Percentiles rank a stretch among this genome's conserved stretches.
These are phyloP conservation scores for Delphinella strobiligena DNA, from an alignment of 2,329 filamentous ascomycete species.

Conservation along the genomic window DNA sequence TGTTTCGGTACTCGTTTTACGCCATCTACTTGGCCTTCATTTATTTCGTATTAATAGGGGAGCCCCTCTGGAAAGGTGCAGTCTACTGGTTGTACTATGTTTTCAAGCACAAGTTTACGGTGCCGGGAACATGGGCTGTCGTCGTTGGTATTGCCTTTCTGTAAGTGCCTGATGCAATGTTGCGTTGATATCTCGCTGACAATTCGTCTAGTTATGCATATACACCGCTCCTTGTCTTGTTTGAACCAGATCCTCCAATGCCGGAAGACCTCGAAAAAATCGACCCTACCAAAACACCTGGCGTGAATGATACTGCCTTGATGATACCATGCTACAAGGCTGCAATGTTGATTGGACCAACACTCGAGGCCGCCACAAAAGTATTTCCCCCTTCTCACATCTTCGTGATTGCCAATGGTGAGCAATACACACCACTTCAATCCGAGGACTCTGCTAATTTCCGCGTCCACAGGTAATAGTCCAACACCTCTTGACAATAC, in stretches of 20 bases:
- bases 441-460: neutral
- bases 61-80: conserved; percentile 34
- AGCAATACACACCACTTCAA: neutral
- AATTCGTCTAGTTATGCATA: conserved; percentile 12
- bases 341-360: conserved; percentile 28
- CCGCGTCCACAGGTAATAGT: conserved; percentile 20
- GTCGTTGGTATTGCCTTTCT: conserved; percentile 23
- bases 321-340: conserved; percentile 40
- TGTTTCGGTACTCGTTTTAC: conserved; percentile 29
- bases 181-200: neutral
- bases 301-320: conserved; percentile 26
- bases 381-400: conserved; percentile 35
- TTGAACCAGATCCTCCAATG: conserved; percentile 22
- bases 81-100: conserved; percentile 30
- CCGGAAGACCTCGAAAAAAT: conserved; percentile 13
- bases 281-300: conserved; percentile 12
- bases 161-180: conserved; percentile 2
- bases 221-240: conserved; percentile 20
- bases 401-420: conserved; percentile 37
- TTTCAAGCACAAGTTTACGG: conserved; percentile 27
- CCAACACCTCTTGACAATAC: conserved; percentile 36
- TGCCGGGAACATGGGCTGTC: conserved; percentile 23
- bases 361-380: conserved; percentile 33
- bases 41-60: conserved; percentile 35
- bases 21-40: conserved; percentile 25